Evolutionary conservation across 148 eudicot genomes (phyloP), one percentile per base, ranked within the genome.

Genomic region (Persicaria tinctoria): DNA sequence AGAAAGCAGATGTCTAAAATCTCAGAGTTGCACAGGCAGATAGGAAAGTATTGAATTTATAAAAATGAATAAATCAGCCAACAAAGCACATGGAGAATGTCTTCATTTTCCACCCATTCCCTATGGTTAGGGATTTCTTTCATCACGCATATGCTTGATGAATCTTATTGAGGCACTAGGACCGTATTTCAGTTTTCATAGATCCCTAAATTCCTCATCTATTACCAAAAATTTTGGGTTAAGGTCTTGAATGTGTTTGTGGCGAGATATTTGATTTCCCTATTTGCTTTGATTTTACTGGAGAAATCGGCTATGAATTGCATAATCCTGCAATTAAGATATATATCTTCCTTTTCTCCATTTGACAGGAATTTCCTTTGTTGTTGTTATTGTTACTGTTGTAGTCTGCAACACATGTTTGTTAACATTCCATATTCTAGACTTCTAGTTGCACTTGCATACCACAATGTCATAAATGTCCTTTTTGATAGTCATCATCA

Each of bases 1-100:
- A 70, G 56, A 49, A 72, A 46, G 53, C 57, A 46, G 8, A 46
- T 72, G 14, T 8, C 8, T 72, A 48, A 46, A 49, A 48, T 17
- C 74, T 50, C 56, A 72, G 57, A 72, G 27, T 46, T 72, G 70
- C 47, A 32, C 16, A 48, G 57, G 32, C 41, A 48, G 53, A 20
- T 72, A 72, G 55, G 74, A 48, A 8, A 72, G 54, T 32, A 46
- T 32, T 38, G 70, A 64, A 57, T 27, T 38, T 8, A 66, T 66
- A 13, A 5, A 27, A 64, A 12, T 9, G 14, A 72, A 72, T 72
- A 72, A 72, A 72, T 72, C 45, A 48, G 74, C 56, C 74, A 55
- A 45, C 70, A 32, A 12, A 64, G 27, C 70, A 64, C 70, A 32
- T 64, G 70, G 70, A 64, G 46, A 64, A 41, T 64, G 70, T 8